Base-by-base conservation (phyloP, 2,329 filamentous ascomycete genomes). In the Aspergillus ustus region DNA sequence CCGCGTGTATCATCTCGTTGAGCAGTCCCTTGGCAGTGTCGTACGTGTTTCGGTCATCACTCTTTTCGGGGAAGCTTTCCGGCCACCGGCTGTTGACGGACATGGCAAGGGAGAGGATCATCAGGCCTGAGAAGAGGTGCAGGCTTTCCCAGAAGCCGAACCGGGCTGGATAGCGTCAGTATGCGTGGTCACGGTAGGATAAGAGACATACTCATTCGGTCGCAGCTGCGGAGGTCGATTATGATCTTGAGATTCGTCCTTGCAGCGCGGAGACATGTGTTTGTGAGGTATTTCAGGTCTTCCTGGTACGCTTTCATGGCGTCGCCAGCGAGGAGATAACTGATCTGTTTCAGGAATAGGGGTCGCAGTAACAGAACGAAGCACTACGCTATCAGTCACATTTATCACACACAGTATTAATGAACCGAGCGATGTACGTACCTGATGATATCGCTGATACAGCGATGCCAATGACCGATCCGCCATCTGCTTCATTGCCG, bases 91-190 rank as follows among this genome's bases (percentile, higher is more conserved):
- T 43, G 20, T n/a, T 48, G 9, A 61, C 44, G 29, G 56, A 57
- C 8, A 46, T 60, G 1, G 67, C 60, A 5, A 71, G 52, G 2
- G 58, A 49, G 20, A 69, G 56, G 8, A 72, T 67, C 8, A 63
- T 63, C 0, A 71, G 51, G 46, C 66, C 56, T 0, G 70, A 71
- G 51, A 72, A 71, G 3, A 72, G 61, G 31, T 70, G 69, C 9
- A 71, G 63, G 1, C 67, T 67, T 20, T 71, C 66, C 65, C 67
- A 72, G 25, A 69, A 70, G 5, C 69, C 67, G 17, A 66, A 71
- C 34, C 66, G 66, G 1, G 67, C 69, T 67, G 11, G 44, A 37
- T 1, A 37, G n/a, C 2, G 13, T 51, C 4, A 17, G 15, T 34
- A 19, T 15, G 5, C 3, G 28, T 3, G 31, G 28, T 34, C 9